Base-by-base conservation (phyloP, 306 rosid genomes). In the Alnus glutinosa region DNA sequence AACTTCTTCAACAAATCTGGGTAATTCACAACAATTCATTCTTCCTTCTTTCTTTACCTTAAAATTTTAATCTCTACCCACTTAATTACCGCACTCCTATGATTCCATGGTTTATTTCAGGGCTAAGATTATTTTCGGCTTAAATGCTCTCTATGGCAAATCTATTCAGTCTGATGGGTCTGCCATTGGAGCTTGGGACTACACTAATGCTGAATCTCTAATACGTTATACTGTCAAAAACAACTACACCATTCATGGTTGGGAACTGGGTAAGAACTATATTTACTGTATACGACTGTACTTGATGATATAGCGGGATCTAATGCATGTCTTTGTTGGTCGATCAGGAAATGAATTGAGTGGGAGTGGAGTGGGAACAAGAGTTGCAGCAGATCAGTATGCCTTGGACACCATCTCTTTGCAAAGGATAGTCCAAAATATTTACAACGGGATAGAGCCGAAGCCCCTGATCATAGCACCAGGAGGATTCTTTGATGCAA, bases 391-490 rank as follows among this genome's bases (percentile, higher is more conserved):
- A 52, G 86, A 78, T 72, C 99, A 87, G 87, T 95, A 93, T 84
- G 92, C 87, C 42, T 62, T 79, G 69, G 99, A 95, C 78, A 76
- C 91, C 14, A 76, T 79, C 72, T 78, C 86, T 75, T 87, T 95
- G 59, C 77, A 78, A 50, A 78, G 80, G 14, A 84, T 91, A 81
- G 79, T 95, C 72, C 82, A 87, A 30, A 85, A 82, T 11, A 80
- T 44, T 48, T 95, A 93, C 73, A 75, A 42, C 55, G 86, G 51
- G 18, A 51, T 86, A 32, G 75, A 79, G 54, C 86, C 85, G 13
- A 95, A 91, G 87, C 98, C 99, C 9, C 85, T 93, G 48, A 82
- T 89, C 61, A 81, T 95, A 63, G 91, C 97, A 39, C 99, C 99
- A 12, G 99, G 97, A 57, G 99, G 99, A 55, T 95, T 93, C 89